Conservation (phyloP, 805 yeast species). For the Kluyveromyces siamensis region DNA sequence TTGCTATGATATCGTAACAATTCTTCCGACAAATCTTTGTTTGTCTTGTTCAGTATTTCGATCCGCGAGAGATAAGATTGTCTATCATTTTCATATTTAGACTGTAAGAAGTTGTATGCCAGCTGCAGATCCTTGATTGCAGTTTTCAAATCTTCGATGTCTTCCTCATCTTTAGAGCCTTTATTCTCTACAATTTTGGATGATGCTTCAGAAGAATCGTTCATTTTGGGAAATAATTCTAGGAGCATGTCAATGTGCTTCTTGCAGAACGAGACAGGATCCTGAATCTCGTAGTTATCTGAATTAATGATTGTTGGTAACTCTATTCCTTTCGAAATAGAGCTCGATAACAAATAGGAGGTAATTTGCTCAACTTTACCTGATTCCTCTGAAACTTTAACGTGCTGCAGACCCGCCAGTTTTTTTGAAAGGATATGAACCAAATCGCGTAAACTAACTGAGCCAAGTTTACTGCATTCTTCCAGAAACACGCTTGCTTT, state of each 20-base stretch:
- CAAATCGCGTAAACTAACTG: neutral
- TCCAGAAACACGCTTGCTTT: neutral
- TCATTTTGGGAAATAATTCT: conserved; percentile 1
- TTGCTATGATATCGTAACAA: conserved; percentile 32
- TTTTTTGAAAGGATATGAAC: neutral
- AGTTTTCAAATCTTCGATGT: conserved; percentile 34
- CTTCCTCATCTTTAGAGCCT: conserved; percentile 1
- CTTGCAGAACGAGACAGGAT: conserved; percentile 21
- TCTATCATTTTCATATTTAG: conserved; percentile 60
- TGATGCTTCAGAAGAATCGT: neutral
- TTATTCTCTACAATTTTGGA: neutral
- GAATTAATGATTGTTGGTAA: conserved; percentile 11
- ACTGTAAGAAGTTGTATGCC: conserved; percentile 59
- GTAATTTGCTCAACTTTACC: conserved; percentile 18
- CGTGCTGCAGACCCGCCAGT: neutral
- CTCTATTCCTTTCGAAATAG: conserved; percentile 22
- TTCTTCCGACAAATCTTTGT: conserved; percentile 42
- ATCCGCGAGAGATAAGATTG: conserved; percentile 44
- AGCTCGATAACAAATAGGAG: conserved; percentile 22
- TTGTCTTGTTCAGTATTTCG: conserved; percentile 45
- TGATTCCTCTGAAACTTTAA: conserved; percentile 1
- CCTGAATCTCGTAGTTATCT: conserved; percentile 7
- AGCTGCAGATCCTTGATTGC: conserved; percentile 63
- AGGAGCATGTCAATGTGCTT: conserved; percentile 20
- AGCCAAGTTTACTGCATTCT: neutral